These are phyloP conservation scores for Leccinum boreale DNA, from an alignment of 768 basidiomycete genomes.

Conservation along the genomic window DNA sequence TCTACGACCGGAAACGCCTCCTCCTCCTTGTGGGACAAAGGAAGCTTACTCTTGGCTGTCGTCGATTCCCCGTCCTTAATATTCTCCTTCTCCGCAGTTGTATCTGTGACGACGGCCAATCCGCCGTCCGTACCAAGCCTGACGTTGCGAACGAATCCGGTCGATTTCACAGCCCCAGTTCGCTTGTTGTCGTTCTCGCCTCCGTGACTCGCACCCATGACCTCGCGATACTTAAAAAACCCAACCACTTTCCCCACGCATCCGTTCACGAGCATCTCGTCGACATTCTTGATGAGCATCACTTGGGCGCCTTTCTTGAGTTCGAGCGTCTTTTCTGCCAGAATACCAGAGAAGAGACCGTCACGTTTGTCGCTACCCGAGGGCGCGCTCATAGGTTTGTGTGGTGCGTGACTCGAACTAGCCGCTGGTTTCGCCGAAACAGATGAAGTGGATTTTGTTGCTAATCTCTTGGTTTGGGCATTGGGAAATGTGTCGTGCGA, in stretches of 20 bases:
- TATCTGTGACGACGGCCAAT: neutral
- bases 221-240: constrained; percentile 35
- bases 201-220: neutral
- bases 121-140: neutral
- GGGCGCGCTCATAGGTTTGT: constrained; percentile 21
- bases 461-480: neutral
- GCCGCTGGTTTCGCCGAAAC: neutral
- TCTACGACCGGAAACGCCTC: constrained; percentile 46
- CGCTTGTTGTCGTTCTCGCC: constrained; percentile 26
- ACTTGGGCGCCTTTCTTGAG: constrained; percentile 64
- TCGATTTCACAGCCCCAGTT: constrained; percentile 22
- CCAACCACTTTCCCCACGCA: constrained; percentile 48
- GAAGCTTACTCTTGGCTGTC: constrained; percentile 16
- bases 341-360: constrained; percentile 57
- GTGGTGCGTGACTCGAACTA: constrained; percentile 24
- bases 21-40: constrained; percentile 35
- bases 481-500: constrained; percentile 48
- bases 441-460: constrained; percentile 2
- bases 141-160: constrained; percentile 36
- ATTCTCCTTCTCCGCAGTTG: neutral
- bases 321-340: constrained; percentile 52
- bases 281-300: constrained; percentile 61
- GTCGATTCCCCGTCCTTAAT: constrained; percentile 7
- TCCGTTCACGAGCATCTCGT: constrained; percentile 62
- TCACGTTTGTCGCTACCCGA: constrained; percentile 37